phyloP scores from a whole-genome alignment of 2,329 filamentous ascomycete genomes.

The Arthrobotrys pseudoclavata region DNA sequence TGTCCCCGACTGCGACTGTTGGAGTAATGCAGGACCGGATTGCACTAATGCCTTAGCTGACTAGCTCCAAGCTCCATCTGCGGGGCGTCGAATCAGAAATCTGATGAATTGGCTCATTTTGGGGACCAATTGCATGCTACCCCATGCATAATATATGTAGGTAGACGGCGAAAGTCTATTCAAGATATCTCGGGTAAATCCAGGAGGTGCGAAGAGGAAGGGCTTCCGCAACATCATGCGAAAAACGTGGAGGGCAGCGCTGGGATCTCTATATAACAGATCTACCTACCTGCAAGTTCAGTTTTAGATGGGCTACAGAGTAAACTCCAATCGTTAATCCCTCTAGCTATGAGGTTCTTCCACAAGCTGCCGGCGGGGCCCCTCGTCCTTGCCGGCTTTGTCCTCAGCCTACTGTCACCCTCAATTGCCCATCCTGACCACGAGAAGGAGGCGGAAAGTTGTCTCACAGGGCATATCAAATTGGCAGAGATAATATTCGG shows the following conservation, averaged over 20 bases:
- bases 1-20: conserved; percentile 10
- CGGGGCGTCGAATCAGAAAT: conserved; percentile 12
- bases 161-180: not conserved
- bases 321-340: not conserved
- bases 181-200: not conserved
- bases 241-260: too few relatives aligned
- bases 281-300: not conserved
- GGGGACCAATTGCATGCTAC: conserved; percentile 10
- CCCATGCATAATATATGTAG: not conserved
- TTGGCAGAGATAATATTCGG: conserved; percentile 13
- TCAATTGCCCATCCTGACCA: conserved; percentile 26
- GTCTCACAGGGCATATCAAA: conserved; percentile 25
- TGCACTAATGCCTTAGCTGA: not conserved
- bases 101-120: conserved; percentile 7
- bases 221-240: not conserved
- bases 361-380: not conserved
- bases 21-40: not conserved
- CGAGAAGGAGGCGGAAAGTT: conserved; percentile 9
- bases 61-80: conserved; percentile 3
- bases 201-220: not conserved
- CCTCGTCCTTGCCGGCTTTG: conserved; percentile 18
- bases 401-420: not conserved
- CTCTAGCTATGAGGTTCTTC: not conserved
- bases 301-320: too few relatives aligned
- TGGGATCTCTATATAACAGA: conserved; percentile 2